A percentile compares a stretch with the other conserved stretches of the same genome.
Evolutionary conservation across 352 stramenopile genomes (phyloP).

Genomic region (Elongisporangium prolatum): DNA sequence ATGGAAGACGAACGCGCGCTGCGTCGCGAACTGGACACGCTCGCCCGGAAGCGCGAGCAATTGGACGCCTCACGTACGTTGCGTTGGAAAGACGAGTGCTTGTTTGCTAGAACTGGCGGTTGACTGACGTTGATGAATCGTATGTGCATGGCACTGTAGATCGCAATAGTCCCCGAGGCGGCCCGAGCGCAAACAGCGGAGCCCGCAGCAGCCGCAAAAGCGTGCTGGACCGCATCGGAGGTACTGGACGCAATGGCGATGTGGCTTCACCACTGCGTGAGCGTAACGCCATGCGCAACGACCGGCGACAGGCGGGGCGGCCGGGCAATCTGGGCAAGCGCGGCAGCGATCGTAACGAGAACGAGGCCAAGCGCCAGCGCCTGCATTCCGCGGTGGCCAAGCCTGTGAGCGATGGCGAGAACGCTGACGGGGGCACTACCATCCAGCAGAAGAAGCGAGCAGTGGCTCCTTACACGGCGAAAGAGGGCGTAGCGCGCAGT

Average conservation of each 20-base stretch:
- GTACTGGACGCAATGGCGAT: background rate
- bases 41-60: conserved; percentile 47
- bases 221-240: background rate
- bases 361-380: conserved; percentile 31
- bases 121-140: background rate
- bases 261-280: conserved; percentile 17
- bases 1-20: conserved; percentile 50
- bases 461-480: conserved; percentile 51
- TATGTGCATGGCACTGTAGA: background rate
- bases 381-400: conserved; percentile 32
- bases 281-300: conserved; percentile 17
- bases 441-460: conserved; percentile 45
- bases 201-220: conserved; percentile 3
- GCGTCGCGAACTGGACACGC: conserved; percentile 41
- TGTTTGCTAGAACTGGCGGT: background rate
- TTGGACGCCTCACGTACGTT: conserved; percentile 32
- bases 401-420: conserved; percentile 14
- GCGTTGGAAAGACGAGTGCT: background rate
- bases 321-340: conserved; percentile 19
- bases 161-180: background rate
- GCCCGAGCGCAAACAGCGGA: background rate
- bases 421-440: conserved; percentile 8
- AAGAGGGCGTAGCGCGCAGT: conserved; percentile 61
- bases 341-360: conserved; percentile 15
- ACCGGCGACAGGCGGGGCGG: conserved; percentile 6